phyloP scores from a whole-genome alignment of 2,329 filamentous ascomycete genomes.

The Macrophomina pseudophaseolina region DNA sequence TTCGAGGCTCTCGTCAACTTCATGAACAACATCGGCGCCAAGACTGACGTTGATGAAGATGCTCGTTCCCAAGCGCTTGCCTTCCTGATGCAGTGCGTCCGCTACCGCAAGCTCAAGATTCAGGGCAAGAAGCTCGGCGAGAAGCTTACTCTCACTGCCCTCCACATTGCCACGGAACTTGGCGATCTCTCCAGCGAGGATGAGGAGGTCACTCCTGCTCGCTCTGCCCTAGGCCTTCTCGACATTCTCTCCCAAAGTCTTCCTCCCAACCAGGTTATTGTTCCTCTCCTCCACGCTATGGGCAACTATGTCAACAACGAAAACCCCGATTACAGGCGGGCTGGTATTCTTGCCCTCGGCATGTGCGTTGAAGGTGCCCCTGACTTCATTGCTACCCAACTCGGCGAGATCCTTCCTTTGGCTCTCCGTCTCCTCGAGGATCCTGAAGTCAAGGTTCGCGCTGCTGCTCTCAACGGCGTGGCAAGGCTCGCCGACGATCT shows the following conservation, averaged over 20 bases:
- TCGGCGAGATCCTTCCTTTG: conserved; percentile 82
- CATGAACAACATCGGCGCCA: conserved; percentile 85
- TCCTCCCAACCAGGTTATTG: conserved; percentile 90
- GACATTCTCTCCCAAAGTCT: conserved; percentile 88
- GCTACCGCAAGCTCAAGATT: conserved; percentile 93
- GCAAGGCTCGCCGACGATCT: conserved; percentile 92
- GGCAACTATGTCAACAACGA: conserved; percentile 77
- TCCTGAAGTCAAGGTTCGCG: conserved; percentile 79
- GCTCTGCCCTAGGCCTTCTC: conserved; percentile 83
- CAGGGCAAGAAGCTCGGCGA: conserved; percentile 88
- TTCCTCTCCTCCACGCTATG: conserved; percentile 86
- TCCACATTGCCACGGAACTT: conserved; percentile 89
- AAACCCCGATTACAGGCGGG: conserved; percentile 81
- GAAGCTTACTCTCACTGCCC: conserved; percentile 82
- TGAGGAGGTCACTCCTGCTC: conserved; percentile 83
- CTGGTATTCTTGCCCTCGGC: conserved; percentile 88
- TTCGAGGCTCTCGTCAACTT: conserved; percentile 90
- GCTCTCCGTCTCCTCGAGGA: conserved; percentile 85
- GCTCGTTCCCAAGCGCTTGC: conserved; percentile 87
- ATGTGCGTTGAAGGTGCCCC: conserved; percentile 96
- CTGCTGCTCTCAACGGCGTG: conserved; percentile 84
- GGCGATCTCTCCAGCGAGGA: conserved; percentile 74
- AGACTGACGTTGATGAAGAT: conserved; percentile 80
- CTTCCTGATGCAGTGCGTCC: conserved; percentile 90
- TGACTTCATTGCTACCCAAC: conserved; percentile 94